Conservation (phyloP, 2,329 filamentous ascomycete species). For the Apiospora pterosperma region DNA sequence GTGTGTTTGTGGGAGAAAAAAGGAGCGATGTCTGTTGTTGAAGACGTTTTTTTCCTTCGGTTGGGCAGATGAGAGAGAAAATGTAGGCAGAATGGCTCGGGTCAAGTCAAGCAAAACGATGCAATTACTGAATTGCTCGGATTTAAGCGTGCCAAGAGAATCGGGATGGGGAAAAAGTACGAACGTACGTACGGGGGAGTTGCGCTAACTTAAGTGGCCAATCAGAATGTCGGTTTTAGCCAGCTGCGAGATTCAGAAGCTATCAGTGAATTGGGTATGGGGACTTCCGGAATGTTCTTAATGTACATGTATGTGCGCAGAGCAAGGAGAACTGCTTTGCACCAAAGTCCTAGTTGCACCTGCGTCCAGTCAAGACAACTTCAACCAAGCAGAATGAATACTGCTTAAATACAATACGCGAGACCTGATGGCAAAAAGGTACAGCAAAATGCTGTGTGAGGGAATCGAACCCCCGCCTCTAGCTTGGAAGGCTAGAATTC, state of each 20-base stretch:
- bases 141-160: slow-evolving; percentile 6
- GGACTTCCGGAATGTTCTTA: not conserved
- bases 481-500: slow-evolving; percentile 7
- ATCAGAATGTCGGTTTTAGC: slow-evolving; percentile 3
- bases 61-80: not conserved
- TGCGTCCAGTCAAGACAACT: not conserved
- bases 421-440: not conserved
- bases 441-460: slow-evolving; percentile 2
- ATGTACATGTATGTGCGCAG: not conserved
- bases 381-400: not conserved
- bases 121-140: not conserved
- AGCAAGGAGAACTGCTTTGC: not conserved
- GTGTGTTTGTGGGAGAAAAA: not conserved
- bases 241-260: slow-evolving; percentile 1
- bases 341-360: not conserved
- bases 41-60: not conserved
- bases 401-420: not conserved
- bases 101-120: slow-evolving; percentile 1
- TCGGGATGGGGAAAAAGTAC: not conserved
- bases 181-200: not conserved
- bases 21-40: not conserved
- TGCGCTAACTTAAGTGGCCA: slow-evolving; percentile 3
- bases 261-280: not conserved
- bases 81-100: not conserved
- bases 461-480: slow-evolving; percentile 7